These are phyloP conservation scores for Zizania palustris DNA, from an alignment of 202 grass and related monocot species.

Conservation along the genomic window DNA sequence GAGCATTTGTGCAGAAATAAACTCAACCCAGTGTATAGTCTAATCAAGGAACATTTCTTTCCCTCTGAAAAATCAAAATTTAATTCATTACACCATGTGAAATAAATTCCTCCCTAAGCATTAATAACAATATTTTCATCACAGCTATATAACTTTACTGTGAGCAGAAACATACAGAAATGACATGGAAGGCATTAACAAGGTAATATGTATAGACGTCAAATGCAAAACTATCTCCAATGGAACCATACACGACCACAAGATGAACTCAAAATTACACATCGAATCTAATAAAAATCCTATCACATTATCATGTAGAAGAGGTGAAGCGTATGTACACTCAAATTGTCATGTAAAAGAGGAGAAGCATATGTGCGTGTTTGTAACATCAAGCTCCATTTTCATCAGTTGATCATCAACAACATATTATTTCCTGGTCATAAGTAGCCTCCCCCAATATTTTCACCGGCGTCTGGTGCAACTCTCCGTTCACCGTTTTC, in stretches of 20 bases:
- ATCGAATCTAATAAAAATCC: slow-evolving; percentile 18
- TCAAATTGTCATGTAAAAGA: slow-evolving; percentile 45
- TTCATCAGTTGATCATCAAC: slow-evolving; percentile 26
- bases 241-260: slow-evolving; percentile 26
- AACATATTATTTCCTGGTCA: not conserved
- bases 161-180: slow-evolving; percentile 27
- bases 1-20: slow-evolving; percentile 13
- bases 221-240: slow-evolving; percentile 18
- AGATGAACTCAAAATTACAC: not conserved
- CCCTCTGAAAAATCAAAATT: not conserved
- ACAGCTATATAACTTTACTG: not conserved
- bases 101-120: not conserved
- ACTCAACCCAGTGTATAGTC: not conserved
- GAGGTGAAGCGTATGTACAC: slow-evolving; percentile 45
- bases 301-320: slow-evolving; percentile 45
- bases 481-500: slow-evolving; percentile 18
- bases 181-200: not conserved
- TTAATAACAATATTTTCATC: not conserved
- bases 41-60: slow-evolving; percentile 9
- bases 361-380: slow-evolving; percentile 43
- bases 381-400: slow-evolving; percentile 27
- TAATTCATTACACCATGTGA: not conserved
- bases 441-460: not conserved
- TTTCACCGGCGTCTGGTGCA: not conserved
- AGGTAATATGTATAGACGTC: not conserved